phyloP scores from a whole-genome alignment of 2,329 filamentous ascomycete genomes.

The Sclerotinia borealis region DNA sequence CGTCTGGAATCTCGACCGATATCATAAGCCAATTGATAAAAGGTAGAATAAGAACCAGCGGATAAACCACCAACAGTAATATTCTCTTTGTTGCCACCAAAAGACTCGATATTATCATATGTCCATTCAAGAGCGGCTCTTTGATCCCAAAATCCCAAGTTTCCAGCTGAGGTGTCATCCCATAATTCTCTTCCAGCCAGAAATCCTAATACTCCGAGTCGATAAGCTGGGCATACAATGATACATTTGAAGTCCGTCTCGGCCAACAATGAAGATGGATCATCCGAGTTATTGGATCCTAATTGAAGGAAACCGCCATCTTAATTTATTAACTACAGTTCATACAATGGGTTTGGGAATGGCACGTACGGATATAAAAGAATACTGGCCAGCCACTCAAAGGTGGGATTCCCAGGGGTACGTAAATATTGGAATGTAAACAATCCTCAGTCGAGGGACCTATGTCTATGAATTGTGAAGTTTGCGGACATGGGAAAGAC shows the following conservation, averaged over 20 bases:
- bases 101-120: constrained; percentile 57
- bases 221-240: constrained; percentile 53
- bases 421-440: constrained; percentile 10
- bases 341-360: background rate
- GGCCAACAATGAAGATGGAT: constrained; percentile 58
- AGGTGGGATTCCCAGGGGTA: background rate
- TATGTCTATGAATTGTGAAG: background rate
- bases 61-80: constrained; percentile 47
- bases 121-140: constrained; percentile 54
- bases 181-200: constrained; percentile 3
- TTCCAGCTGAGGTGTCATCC: constrained; percentile 24
- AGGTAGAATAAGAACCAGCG: constrained; percentile 25
- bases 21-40: constrained; percentile 19
- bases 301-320: constrained; percentile 40
- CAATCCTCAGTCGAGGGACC: constrained; percentile 5
- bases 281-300: constrained; percentile 3
- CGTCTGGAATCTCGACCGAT: constrained; percentile 12
- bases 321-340: constrained; percentile 29
- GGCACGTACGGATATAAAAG: constrained; percentile 7
- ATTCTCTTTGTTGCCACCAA: constrained; percentile 47
- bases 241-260: constrained; percentile 52
- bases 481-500: background rate
- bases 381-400: constrained; percentile 9
- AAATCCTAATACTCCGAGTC: constrained; percentile 38
- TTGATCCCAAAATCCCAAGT: constrained; percentile 52